Conservation (phyloP, 352 stramenopile genomes). For the Plasmopara muralis region DNA sequence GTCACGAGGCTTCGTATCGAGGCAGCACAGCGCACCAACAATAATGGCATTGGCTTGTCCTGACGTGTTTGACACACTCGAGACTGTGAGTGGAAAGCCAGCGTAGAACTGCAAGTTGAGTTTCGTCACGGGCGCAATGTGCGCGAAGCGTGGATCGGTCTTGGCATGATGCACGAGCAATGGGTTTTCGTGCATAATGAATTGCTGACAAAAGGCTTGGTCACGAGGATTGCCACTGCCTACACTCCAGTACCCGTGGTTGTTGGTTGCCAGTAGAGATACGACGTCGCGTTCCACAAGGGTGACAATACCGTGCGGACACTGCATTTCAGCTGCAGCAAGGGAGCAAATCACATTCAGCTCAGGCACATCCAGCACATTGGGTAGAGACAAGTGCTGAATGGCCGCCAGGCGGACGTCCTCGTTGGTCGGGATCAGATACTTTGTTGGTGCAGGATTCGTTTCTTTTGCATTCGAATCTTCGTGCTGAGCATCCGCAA, state of each 20-base stretch:
- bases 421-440: conserved; percentile 27
- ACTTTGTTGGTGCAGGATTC: conserved; percentile 8
- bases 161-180: conserved; percentile 32
- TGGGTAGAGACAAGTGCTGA: conserved; percentile 16
- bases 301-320: conserved; percentile 23
- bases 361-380: conserved; percentile 16
- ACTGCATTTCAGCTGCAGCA: conserved; percentile 24
- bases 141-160: conserved; percentile 32
- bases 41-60: conserved; percentile 14
- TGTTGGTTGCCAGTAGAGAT: conserved; percentile 25
- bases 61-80: conserved; percentile 3
- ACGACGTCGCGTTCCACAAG: conserved; percentile 26
- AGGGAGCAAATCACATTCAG: conserved; percentile 31
- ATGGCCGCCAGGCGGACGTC: conserved; percentile 21
- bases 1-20: conserved; percentile 24
- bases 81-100: conserved; percentile 26
- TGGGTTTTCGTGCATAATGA: conserved; percentile 34
- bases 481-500: background rate
- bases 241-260: conserved; percentile 18
- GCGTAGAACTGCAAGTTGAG: conserved; percentile 28
- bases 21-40: conserved; percentile 29
- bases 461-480: background rate
- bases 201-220: conserved; percentile 37
- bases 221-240: conserved; percentile 24
- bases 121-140: conserved; percentile 21